Evolutionary conservation across 2,329 filamentous ascomycete genomes (phyloP), one percentile per base, ranked within the genome.

Genomic region (Pseudogymnoascus sp.): DNA sequence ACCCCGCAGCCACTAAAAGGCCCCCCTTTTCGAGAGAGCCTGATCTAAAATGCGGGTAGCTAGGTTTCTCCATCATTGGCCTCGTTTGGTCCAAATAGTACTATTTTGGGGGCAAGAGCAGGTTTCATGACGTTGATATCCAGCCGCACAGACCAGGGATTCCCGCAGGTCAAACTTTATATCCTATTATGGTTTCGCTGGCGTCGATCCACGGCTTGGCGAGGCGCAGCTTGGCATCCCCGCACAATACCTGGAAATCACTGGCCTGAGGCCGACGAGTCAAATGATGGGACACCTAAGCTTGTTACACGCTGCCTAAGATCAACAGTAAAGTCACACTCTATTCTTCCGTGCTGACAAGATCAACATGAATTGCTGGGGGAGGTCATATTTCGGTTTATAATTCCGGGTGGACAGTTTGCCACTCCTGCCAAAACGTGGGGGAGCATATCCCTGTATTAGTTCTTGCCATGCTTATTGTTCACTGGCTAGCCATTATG

Each of bases 191-290:
- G n/a, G 43, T 50, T 30, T 50, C 25, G 9, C 43, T 28, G 14
- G 25, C 43, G 43, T 50, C 43, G 43, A 50, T 50, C 43, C 6
- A 16, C 4, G 25, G 7, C 43, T 50, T 30, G 43, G 43, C 43
- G 43, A 30, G 43, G 43, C 43, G 43, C 43, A 50, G 43, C 43
- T 50, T 50, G 43, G 43, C 43, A 50, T 50, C 43, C n/a, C 22
- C 25, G 25, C 22, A 28, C 2, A 16, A 50, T 30, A 1, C 14
- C 8, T 18, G n/a, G n/a, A 30, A 30, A 16, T 50, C 14, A 50
- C 43, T 30, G 43, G 43, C 12, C 22, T 6, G 7, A 3, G 25
- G 16, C 22, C 2, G 39, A n/a, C 9, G 30, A 50, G 7, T 50
- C 25, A 30, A 30, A 30, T 12, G 25, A 18, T 28, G 18, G 43